A percentile compares a stretch with the other conserved stretches of the same genome.
These are phyloP conservation scores for Phytopythium chamaehyphon DNA, from an alignment of 352 stramenopile genomes.

Conservation along the genomic window DNA sequence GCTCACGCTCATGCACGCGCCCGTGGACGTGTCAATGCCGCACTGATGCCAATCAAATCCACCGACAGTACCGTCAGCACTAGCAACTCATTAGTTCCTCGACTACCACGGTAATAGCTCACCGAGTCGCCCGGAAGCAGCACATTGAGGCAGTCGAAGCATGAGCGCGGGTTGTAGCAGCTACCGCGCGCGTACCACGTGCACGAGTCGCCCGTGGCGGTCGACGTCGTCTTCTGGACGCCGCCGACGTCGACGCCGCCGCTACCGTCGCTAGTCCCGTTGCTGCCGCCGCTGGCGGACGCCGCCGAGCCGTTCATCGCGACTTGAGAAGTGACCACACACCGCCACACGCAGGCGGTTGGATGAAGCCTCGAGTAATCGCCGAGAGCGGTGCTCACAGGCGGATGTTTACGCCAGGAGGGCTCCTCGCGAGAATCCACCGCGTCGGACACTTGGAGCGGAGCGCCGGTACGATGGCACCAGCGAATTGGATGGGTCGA, in stretches of 20 bases:
- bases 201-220: slow-evolving; percentile 13
- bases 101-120: slow-evolving; percentile 2
- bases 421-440: no score
- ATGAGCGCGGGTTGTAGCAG: slow-evolving; percentile 18
- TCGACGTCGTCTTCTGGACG: slow-evolving; percentile 2
- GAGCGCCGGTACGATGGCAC: no score
- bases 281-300: slow-evolving; percentile 1
- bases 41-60: slow-evolving; percentile 12
- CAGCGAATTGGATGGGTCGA: no score
- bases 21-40: slow-evolving; percentile 22
- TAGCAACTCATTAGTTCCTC: no score
- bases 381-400: no score
- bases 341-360: no score
- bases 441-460: no score
- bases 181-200: slow-evolving; percentile 13
- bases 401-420: no score
- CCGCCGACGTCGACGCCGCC: not conserved
- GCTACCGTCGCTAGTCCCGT: not conserved
- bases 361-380: no score
- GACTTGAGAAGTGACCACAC: no score
- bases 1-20: slow-evolving; percentile 25
- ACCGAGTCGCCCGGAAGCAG: slow-evolving; percentile 23
- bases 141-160: slow-evolving; percentile 33
- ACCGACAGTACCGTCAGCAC: not conserved
- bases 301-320: not conserved